Evolutionary conservation across 306 rosid species (phyloP).

Genomic region (Argentina anserina): DNA sequence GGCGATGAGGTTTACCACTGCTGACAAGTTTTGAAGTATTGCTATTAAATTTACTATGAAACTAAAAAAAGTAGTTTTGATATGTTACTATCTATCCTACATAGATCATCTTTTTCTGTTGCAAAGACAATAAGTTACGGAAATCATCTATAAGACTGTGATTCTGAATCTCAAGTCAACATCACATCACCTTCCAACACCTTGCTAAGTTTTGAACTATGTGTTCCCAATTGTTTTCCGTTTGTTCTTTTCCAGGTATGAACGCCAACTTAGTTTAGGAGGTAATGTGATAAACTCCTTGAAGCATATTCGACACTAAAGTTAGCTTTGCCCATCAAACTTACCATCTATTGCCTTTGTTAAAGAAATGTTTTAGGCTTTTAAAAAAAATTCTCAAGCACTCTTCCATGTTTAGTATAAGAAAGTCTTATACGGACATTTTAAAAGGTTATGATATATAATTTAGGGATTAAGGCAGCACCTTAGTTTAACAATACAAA

Average conservation of each 20-base stretch:
- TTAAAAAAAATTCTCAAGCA: not conserved
- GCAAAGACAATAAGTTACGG: not conserved
- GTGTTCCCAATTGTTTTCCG: not conserved
- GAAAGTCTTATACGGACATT: not conserved
- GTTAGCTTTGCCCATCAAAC: not conserved
- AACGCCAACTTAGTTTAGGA: not conserved
- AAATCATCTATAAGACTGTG: not conserved
- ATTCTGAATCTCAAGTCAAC: not conserved
- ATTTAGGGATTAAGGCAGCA: not conserved
- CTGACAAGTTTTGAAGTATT: not conserved
- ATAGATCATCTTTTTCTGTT: not conserved
- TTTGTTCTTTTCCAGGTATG: not conserved
- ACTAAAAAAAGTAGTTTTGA: too few relatives aligned
- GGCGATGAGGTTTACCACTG: not conserved
- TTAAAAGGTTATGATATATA: not conserved
- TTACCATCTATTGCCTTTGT: not conserved
- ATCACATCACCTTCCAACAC: not conserved
- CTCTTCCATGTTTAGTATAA: not conserved
- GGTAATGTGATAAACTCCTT: not conserved
- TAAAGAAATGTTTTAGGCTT: not conserved
- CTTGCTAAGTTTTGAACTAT: not conserved
- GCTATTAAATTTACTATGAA: too few relatives aligned
- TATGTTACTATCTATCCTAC: not conserved
- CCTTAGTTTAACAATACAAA: not conserved
- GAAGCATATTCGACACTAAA: not conserved